These are phyloP conservation scores for Kodamaea sp. DNA, from an alignment of 1,139 yeast species.

Conservation along the genomic window DNA sequence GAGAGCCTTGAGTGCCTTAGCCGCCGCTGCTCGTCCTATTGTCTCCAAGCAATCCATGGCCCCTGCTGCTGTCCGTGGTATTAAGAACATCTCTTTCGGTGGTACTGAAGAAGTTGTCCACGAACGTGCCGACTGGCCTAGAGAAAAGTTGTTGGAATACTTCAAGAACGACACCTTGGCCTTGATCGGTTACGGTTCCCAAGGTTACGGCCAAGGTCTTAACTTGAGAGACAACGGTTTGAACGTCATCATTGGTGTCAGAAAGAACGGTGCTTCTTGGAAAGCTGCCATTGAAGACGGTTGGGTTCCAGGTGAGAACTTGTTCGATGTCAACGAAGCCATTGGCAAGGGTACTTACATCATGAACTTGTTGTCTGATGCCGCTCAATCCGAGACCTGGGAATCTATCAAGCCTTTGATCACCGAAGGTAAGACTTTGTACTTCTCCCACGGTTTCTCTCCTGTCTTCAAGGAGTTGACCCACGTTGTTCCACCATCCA, in stretches of 20 bases:
- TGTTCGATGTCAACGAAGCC: constrained; percentile 94
- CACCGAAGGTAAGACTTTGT: constrained; percentile 95
- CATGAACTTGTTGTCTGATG: constrained; percentile 98
- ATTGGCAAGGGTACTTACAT: constrained; percentile 86
- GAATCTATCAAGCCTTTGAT: constrained; percentile 78
- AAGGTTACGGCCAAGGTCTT: constrained; percentile 99
- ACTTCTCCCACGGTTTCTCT: constrained; percentile 99
- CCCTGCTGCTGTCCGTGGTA: constrained; percentile 67
- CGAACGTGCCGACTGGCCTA: constrained; percentile 99
- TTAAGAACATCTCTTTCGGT: constrained; percentile 95
- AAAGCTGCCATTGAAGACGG: constrained; percentile 99
- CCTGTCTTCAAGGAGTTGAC: constrained; percentile 98
- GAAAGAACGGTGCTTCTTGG: constrained; percentile 99
- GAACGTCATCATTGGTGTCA: constrained; percentile 96
- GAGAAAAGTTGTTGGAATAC: constrained; percentile 91
- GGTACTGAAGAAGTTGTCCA: constrained; percentile 94
- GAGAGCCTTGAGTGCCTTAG: constrained; percentile 68
- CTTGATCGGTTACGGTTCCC: constrained; percentile 98
- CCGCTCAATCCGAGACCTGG: constrained; percentile 99
- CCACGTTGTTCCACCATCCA: constrained; percentile 90
- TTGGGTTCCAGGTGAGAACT: constrained; percentile 99
- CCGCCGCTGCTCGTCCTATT: constrained; percentile 51
- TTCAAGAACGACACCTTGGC: constrained; percentile 98
- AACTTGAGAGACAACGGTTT: constrained; percentile 98
- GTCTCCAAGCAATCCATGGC: constrained; percentile 38